Percentiles rank a stretch among this genome's conserved stretches.
Evolutionary conservation across 2,329 filamentous ascomycete genomes (phyloP).

Genomic region (Cercospora citrullina): DNA sequence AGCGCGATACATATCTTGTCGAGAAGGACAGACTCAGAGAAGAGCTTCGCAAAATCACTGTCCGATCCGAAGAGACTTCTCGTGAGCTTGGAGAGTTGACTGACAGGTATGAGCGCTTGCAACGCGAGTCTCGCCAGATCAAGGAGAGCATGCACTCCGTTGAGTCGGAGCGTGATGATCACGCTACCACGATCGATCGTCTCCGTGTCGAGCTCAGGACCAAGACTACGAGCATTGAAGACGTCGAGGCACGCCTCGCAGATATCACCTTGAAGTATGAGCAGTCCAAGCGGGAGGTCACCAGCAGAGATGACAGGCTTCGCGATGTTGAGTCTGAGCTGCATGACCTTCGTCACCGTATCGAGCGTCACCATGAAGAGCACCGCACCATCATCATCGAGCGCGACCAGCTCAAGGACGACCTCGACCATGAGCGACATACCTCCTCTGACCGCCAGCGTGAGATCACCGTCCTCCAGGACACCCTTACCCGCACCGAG

Average conservation of each 20-base stretch:
- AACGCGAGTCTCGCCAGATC: slow-evolving; percentile 31
- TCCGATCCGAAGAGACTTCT: slow-evolving; percentile 29
- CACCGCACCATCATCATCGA: slow-evolving; percentile 31
- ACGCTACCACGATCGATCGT: slow-evolving; percentile 31
- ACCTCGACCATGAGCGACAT: slow-evolving; percentile 31
- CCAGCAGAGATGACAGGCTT: slow-evolving; percentile 31
- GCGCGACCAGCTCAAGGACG: slow-evolving; percentile 33
- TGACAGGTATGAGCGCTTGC: slow-evolving; percentile 31
- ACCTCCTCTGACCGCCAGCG: slow-evolving; percentile 30
- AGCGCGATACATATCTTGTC: slow-evolving; percentile 30
- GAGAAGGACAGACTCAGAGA: slow-evolving; percentile 36
- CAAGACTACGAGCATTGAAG: slow-evolving; percentile 29
- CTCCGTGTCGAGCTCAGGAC: slow-evolving; percentile 34
- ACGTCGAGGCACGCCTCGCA: slow-evolving; percentile 29
- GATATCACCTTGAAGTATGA: slow-evolving; percentile 32
- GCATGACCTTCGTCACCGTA: slow-evolving; percentile 26
- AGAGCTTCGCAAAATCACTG: slow-evolving; percentile 32
- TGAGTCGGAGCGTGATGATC: slow-evolving; percentile 37
- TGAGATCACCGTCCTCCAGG: slow-evolving; percentile 28
- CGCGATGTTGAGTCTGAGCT: slow-evolving; percentile 31
- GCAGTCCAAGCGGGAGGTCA: slow-evolving; percentile 32
- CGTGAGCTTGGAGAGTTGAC: slow-evolving; percentile 30
- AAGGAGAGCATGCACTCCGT: slow-evolving; percentile 32
- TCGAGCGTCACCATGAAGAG: slow-evolving; percentile 33
- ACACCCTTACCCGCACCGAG: slow-evolving; percentile 31